Evolutionary conservation across 1,284 basidiomycete species (phyloP), one percentile per base, ranked within the genome.

Genomic region (Sanguinoderma infundibulare): DNA sequence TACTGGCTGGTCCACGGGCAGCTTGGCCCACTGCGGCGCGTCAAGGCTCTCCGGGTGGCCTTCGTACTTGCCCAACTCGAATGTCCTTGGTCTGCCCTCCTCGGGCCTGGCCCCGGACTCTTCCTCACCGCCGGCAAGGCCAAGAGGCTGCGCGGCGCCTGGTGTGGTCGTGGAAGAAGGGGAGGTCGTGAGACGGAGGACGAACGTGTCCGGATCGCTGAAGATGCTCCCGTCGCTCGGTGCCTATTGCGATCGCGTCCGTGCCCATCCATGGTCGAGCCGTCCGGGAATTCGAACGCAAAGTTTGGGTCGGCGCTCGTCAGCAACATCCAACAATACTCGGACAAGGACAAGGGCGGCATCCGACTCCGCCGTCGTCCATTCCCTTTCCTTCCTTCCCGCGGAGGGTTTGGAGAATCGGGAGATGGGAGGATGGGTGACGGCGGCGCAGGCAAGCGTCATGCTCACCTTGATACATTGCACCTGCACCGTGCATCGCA

Each of bases 1-100:
- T 9, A 57, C 42, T 28, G 60, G 59, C 47, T 57, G 53, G 39
- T 53, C 65, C 22, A 56, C 36, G 28, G 59, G 58, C 26, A 62
- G 61, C 24, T 8, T 30, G 10, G 60, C 40, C 69, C 69, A 70
- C 26, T 62, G 60, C 15, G 65, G 67, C 20, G 65, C 67, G 52
- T 64, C 57, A 35, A 64, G 55, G 52, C 57, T 61, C 39, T 59
- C 59, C 38, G 56, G 44, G 61, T 59, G 47, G 22, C 67, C 65
- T 22, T 50, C 28, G 57, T 64, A 70, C 35, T 28, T 59, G n/a
- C 61, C 65, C 54, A 70, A 57, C 24, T 66, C 61, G 38, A 67
- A n/a, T n/a, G n/a, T n/a, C n/a, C n/a, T n/a, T n/a, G n/a, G n/a
- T n/a, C n/a, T n/a, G n/a, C 38, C 17, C 44, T 47, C 28, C 49